A percentile compares a stretch with the other conserved stretches of the same genome.
Conservation (phyloP, 306 rosid species). For the Lathyrus oleraceus region DNA sequence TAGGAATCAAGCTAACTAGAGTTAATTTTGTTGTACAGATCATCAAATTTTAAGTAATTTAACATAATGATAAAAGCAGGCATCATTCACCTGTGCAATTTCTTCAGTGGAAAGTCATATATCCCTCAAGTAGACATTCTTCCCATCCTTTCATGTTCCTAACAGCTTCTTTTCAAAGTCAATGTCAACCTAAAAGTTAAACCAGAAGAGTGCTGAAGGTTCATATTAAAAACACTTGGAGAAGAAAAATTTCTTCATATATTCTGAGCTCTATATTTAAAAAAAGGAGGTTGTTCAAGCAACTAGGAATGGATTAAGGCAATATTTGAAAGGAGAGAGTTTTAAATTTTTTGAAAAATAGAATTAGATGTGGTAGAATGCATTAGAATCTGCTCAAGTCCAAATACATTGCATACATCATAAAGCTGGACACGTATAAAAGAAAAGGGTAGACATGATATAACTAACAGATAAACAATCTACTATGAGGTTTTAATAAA, state of each 20-base stretch:
- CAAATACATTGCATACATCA: not conserved
- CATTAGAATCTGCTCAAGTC: not conserved
- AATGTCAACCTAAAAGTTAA: conserved; percentile 67
- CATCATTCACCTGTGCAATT: conserved; percentile 64
- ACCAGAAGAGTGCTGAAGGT: conserved; percentile 22
- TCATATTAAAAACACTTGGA: not conserved
- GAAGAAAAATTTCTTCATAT: not conserved
- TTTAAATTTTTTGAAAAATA: no score
- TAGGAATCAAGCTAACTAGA: conserved; percentile 41
- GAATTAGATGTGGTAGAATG: no score
- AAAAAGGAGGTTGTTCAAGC: no score
- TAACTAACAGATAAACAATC: not conserved
- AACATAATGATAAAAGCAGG: conserved; percentile 21
- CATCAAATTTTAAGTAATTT: not conserved
- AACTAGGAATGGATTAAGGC: no score
- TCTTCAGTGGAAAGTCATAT: conserved; percentile 89
- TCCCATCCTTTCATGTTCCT: conserved; percentile 88
- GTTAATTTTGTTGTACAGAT: conserved; percentile 29
- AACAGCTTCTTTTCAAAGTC: conserved; percentile 86
- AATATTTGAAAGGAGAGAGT: no score
- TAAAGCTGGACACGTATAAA: not conserved
- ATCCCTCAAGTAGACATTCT: conserved; percentile 68
- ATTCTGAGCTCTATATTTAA: conserved; percentile 53
- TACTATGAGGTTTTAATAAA: no score
- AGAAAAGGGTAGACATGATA: not conserved